A percentile compares a stretch with the other conserved stretches of the same genome.
Evolutionary conservation across 2,329 filamentous ascomycete genomes (phyloP).

Genomic region (Aschersonia sp.): DNA sequence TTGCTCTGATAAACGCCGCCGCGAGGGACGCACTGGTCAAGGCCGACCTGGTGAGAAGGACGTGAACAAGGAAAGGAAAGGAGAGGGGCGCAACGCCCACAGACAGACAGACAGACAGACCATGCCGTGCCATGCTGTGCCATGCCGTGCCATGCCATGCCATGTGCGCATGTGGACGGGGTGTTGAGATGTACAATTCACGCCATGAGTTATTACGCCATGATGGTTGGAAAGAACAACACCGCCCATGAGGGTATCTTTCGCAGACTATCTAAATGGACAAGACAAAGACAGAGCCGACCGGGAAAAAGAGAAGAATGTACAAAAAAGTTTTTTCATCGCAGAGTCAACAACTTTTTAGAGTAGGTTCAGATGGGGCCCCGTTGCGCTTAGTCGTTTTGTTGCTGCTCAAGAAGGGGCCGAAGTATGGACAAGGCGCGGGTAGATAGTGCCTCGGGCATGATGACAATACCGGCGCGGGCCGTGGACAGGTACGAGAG

Average conservation of each 20-base stretch:
- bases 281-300: too few relatives aligned
- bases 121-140: background rate
- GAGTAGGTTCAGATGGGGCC: background rate
- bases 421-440: constrained; percentile 58
- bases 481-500: constrained; percentile 87
- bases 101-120: background rate
- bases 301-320: too few relatives aligned
- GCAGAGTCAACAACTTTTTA: too few relatives aligned
- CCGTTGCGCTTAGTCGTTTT: constrained; percentile 10
- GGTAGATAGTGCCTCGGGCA: constrained; percentile 59
- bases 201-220: too few relatives aligned
- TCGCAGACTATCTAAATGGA: too few relatives aligned
- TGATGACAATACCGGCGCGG: constrained; percentile 75
- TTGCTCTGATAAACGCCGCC: constrained; percentile 76
- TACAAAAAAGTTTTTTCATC: too few relatives aligned
- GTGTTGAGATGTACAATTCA: too few relatives aligned
- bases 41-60: constrained; percentile 49
- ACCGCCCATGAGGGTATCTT: too few relatives aligned
- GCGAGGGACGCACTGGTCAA: constrained; percentile 73
- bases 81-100: background rate
- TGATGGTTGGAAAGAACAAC: too few relatives aligned
- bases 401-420: constrained; percentile 25
- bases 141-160: background rate
- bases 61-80: background rate
- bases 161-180: too few relatives aligned